phyloP scores from a whole-genome alignment of 2,329 filamentous ascomycete genomes.

The Stagonosporopsis rhizophila region DNA sequence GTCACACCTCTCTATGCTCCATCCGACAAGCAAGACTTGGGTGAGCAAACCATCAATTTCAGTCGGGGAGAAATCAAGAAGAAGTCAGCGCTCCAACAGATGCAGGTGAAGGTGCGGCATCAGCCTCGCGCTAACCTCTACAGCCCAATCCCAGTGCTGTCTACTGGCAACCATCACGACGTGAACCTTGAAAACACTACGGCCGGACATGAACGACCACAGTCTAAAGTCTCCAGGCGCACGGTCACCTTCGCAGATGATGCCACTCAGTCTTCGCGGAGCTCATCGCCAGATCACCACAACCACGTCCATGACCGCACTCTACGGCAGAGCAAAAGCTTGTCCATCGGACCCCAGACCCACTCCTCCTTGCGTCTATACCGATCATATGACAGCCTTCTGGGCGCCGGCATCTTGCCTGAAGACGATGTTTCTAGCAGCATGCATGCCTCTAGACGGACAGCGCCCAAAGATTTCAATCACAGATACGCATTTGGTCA shows the following conservation, averaged over 20 bases:
- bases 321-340: conserved; percentile 2
- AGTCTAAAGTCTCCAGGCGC: conserved; percentile 1
- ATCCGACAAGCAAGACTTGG: neutral
- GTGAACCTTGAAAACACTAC: neutral
- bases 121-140: neutral
- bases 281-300: conserved; percentile 8
- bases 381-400: conserved; percentile 9
- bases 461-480: conserved; percentile 20
- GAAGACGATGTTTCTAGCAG: neutral
- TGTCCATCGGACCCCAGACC: neutral
- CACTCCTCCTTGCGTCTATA: conserved; percentile 6
- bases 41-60: conserved; percentile 3
- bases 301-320: neutral
- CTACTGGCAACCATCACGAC: neutral
- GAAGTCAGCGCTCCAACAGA: neutral
- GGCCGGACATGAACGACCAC: conserved; percentile 4
- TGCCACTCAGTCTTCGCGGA: conserved; percentile 5
- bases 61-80: neutral
- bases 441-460: conserved; percentile 1
- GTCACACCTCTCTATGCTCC: neutral
- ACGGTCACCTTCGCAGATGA: conserved; percentile 6
- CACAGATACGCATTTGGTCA: conserved; percentile 20
- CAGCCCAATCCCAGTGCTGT: neutral
- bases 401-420: neutral
- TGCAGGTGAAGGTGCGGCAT: neutral